These are phyloP conservation scores for Yueomyces sinensis DNA, from an alignment of 805 yeast species.

Conservation along the genomic window DNA sequence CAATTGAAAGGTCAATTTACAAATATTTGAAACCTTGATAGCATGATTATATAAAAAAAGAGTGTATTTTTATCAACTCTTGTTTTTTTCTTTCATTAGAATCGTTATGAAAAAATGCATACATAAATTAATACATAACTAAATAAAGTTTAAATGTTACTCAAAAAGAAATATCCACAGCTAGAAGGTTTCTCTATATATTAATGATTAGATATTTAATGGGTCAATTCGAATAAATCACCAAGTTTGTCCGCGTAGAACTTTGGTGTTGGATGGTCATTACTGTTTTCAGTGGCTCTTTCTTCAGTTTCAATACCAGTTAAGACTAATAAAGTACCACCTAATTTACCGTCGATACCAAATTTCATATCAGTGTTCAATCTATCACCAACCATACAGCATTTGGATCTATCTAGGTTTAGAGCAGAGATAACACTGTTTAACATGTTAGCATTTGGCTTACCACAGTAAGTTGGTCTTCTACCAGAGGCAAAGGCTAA, in stretches of 20 bases:
- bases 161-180: too few species aligned
- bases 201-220: too few species aligned
- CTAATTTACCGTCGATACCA: conserved; percentile 74
- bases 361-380: conserved; percentile 90
- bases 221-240: conserved; percentile 46
- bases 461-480: conserved; percentile 82
- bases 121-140: too few species aligned
- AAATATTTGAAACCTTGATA: too few species aligned
- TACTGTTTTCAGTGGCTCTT: conserved; percentile 30
- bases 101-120: too few species aligned
- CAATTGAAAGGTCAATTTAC: too few species aligned
- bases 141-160: too few species aligned
- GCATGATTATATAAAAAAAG: too few species aligned
- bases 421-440: conserved; percentile 66
- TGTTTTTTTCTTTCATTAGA: too few species aligned
- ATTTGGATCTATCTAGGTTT: conserved; percentile 39
- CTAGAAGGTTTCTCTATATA: too few species aligned
- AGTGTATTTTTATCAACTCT: too few species aligned
- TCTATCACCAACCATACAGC: conserved; percentile 93
- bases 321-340: conserved; percentile 71
- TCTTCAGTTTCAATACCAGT: conserved; percentile 83
- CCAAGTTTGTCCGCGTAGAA: conserved; percentile 62
- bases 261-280: conserved; percentile 38
- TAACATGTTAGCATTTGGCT: conserved; percentile 84
- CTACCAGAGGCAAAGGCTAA: conserved; percentile 68